These are phyloP conservation scores for Xylaria sp. DNA, from an alignment of 2,329 filamentous ascomycete genomes.

Conservation along the genomic window DNA sequence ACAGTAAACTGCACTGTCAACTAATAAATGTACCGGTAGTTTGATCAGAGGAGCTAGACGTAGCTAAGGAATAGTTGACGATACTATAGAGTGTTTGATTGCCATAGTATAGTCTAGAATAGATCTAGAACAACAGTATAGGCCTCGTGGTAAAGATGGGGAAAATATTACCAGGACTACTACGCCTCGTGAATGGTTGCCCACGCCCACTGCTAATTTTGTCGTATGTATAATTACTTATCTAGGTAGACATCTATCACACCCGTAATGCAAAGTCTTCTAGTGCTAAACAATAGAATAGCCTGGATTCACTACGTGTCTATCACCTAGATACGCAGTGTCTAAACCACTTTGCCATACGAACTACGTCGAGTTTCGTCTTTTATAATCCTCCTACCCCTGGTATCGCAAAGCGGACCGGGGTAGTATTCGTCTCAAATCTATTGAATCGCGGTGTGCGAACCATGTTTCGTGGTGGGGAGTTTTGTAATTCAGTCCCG, in stretches of 20 bases:
- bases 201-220: conserved; percentile 23
- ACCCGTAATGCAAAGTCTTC: too few relatives aligned
- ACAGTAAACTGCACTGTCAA: not conserved
- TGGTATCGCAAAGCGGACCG: conserved; percentile 25
- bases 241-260: too few relatives aligned
- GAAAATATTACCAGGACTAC: not conserved
- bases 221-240: too few relatives aligned
- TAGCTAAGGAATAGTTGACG: not conserved
- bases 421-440: conserved; percentile 31
- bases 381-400: conserved; percentile 3
- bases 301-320: not conserved
- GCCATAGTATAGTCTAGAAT: too few relatives aligned
- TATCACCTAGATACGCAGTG: too few relatives aligned
- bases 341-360: too few relatives aligned
- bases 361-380: conserved; percentile 24
- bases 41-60: not conserved
- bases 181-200: not conserved
- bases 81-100: conserved; percentile 5
- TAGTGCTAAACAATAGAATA: not conserved
- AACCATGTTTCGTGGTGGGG: conserved; percentile 22
- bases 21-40: not conserved
- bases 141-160: conserved; percentile 5
- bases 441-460: conserved; percentile 32
- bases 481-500: conserved; percentile 26
- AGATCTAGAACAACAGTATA: conserved; percentile 7